A percentile compares a stretch with the other conserved stretches of the same genome.
Evolutionary conservation across 129 eudicot species (phyloP).

Genomic region (Chrysanthemum lavandulifolium): DNA sequence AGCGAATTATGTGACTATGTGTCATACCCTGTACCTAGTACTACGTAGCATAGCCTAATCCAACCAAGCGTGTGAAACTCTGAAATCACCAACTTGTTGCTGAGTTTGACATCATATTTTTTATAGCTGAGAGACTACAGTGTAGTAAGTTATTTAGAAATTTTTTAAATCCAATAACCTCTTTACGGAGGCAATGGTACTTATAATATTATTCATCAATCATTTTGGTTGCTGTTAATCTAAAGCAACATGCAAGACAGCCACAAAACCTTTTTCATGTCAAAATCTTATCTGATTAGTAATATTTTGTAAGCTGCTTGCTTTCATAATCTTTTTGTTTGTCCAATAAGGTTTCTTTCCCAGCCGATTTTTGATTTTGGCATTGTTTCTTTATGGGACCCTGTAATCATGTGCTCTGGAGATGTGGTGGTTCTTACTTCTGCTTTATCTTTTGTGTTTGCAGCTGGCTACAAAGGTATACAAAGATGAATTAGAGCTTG

Average conservation of each 20-base stretch:
- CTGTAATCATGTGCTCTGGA: constrained; percentile 2
- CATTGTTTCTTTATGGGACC: not conserved
- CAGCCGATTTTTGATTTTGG: constrained; percentile 3
- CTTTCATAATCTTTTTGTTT: constrained; percentile 12
- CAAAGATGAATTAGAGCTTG: constrained; percentile 87
- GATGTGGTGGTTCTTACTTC: constrained; percentile 18
- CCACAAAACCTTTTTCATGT: not conserved
- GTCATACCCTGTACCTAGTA: not conserved
- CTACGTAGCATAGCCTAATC: not conserved
- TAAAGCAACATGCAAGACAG: constrained; percentile 4
- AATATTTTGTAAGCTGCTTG: not conserved
- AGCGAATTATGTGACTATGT: too few relatives aligned
- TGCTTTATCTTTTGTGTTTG: constrained; percentile 20
- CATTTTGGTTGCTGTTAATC: not conserved
- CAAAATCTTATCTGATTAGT: constrained; percentile 5
- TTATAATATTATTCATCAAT: not conserved
- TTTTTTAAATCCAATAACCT: not conserved
- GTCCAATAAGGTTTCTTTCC: constrained; percentile 13
- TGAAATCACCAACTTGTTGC: too few relatives aligned
- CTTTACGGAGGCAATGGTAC: not conserved
- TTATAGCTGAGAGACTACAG: too few relatives aligned
- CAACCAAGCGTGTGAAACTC: not conserved
- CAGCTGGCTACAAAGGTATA: constrained; percentile 76
- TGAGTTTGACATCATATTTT: too few relatives aligned
- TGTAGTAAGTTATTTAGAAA: too few relatives aligned